phyloP scores from a whole-genome alignment of 1,139 yeast genomes.

The Candida tetrigidarum region DNA sequence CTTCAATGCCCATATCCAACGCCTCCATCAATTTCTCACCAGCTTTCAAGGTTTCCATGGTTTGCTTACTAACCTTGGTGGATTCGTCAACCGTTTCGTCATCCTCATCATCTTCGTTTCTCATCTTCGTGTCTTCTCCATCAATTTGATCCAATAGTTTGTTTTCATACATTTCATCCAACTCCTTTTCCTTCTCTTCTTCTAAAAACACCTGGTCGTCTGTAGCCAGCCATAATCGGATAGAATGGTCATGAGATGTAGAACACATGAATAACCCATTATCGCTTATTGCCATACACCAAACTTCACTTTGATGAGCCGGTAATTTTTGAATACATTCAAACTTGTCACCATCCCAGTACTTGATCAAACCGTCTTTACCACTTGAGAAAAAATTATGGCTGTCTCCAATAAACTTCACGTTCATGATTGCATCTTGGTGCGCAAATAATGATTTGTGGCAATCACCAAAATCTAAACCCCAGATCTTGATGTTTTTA shows the following conservation, averaged over 20 bases:
- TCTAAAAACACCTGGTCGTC: conserved; percentile 94
- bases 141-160: conserved; percentile 75
- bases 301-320: conserved; percentile 92
- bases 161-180: conserved; percentile 88
- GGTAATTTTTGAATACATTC: conserved; percentile 88
- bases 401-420: conserved; percentile 77
- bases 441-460: conserved; percentile 96
- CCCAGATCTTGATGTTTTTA: conserved; percentile 97
- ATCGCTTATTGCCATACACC: conserved; percentile 81
- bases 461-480: conserved; percentile 98
- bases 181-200: conserved; percentile 94
- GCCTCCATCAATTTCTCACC: conserved; percentile 96
- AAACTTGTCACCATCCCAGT: conserved; percentile 98
- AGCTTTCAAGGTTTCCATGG: conserved; percentile 89
- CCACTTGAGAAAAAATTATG: conserved; percentile 91
- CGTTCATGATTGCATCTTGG: conserved; percentile 92
- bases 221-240: conserved; percentile 89
- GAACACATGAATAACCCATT: conserved; percentile 78
- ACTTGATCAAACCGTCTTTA: conserved; percentile 87
- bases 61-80: conserved; percentile 76
- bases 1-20: conserved; percentile 78
- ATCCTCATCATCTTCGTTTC: conserved; percentile 36
- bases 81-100: conserved; percentile 60
- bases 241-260: conserved; percentile 94
- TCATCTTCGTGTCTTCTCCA: conserved; percentile 32